Evolutionary conservation across 768 basidiomycete species (phyloP).

Genomic region (Kwoniella pini): DNA sequence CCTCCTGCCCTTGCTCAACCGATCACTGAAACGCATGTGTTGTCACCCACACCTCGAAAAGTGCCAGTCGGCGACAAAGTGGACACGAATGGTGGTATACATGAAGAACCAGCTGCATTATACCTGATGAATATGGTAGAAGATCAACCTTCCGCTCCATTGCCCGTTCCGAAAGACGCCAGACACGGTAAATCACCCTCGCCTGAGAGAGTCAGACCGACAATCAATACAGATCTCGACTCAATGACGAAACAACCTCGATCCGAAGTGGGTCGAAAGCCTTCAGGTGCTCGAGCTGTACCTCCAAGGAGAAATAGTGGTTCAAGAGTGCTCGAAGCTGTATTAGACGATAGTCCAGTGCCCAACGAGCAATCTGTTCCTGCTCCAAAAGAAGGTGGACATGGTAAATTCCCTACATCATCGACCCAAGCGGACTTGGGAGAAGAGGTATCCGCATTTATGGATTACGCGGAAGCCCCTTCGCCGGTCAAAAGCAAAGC

Average conservation of each 20-base stretch:
- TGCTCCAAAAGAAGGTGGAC: not conserved
- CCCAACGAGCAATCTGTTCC: not conserved
- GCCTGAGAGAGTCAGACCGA: conserved; percentile 26
- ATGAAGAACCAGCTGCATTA: conserved; percentile 47
- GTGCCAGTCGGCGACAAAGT: conserved; percentile 31
- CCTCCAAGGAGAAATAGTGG: conserved; percentile 43
- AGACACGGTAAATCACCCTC: conserved; percentile 9
- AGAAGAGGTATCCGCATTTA: conserved; percentile 45
- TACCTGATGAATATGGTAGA: conserved; percentile 51
- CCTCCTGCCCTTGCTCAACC: conserved; percentile 12
- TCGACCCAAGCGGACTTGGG: conserved; percentile 32
- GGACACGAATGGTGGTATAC: conserved; percentile 16
- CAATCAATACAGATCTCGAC: conserved; percentile 36
- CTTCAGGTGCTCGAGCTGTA: conserved; percentile 51
- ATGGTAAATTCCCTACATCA: conserved; percentile 5
- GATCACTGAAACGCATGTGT: conserved; percentile 7
- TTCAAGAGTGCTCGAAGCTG: conserved; percentile 26
- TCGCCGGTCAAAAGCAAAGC: conserved; percentile 32
- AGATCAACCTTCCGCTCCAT: conserved; percentile 14
- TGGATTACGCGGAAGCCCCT: conserved; percentile 43
- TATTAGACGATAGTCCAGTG: conserved; percentile 42
- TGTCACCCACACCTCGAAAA: conserved; percentile 39
- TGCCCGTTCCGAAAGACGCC: not conserved
- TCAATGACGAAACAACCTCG: conserved; percentile 3
- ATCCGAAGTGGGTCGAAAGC: conserved; percentile 47